These are phyloP conservation scores for Aspergillus persii DNA, from an alignment of 2,329 filamentous ascomycete genomes.

Conservation along the genomic window DNA sequence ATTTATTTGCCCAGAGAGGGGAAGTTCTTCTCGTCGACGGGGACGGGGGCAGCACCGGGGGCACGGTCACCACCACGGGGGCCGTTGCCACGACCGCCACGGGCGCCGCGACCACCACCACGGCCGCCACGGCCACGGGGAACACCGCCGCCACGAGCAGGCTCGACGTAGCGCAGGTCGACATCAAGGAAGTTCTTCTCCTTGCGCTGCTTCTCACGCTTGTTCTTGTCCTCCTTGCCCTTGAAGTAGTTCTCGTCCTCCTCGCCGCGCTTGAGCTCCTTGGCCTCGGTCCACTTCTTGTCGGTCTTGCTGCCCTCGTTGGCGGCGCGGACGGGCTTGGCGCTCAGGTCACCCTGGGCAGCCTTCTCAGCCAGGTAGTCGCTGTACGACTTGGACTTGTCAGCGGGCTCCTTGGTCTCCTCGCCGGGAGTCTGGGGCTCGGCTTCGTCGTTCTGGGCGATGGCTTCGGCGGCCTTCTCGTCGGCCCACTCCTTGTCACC, in stretches of 20 bases:
- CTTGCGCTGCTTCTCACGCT: conserved; percentile 84
- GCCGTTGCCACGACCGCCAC: conserved; percentile 24
- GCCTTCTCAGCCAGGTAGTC: conserved; percentile 79
- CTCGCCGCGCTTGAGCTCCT: conserved; percentile 56
- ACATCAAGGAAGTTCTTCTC: conserved; percentile 87
- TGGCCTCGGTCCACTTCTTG: conserved; percentile 92
- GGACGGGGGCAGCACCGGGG: conserved; percentile 26
- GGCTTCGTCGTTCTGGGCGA: conserved; percentile 81
- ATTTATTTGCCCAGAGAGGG: conserved; percentile 44
- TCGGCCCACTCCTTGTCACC: conserved; percentile 84
- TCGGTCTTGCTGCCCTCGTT: conserved; percentile 86
- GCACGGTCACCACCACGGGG: conserved; percentile 21
- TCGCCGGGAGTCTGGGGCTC: conserved; percentile 57
- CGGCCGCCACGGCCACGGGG: conserved; percentile 43
- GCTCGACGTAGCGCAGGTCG: conserved; percentile 77
- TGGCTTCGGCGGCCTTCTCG: conserved; percentile 85
- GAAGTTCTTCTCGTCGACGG: conserved; percentile 49
- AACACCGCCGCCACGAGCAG: conserved; percentile 45
- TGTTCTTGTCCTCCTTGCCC: conserved; percentile 70
- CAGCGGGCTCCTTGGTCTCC: conserved; percentile 60
- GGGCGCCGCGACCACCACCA: conserved; percentile 34
- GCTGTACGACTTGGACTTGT: conserved; percentile 85
- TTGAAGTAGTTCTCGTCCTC: conserved; percentile 73
- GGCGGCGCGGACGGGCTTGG: conserved; percentile 75
- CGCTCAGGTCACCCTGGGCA: conserved; percentile 65